Conservation (phyloP, 2,329 filamentous ascomycete species). For the Fonsecaea erecta region DNA sequence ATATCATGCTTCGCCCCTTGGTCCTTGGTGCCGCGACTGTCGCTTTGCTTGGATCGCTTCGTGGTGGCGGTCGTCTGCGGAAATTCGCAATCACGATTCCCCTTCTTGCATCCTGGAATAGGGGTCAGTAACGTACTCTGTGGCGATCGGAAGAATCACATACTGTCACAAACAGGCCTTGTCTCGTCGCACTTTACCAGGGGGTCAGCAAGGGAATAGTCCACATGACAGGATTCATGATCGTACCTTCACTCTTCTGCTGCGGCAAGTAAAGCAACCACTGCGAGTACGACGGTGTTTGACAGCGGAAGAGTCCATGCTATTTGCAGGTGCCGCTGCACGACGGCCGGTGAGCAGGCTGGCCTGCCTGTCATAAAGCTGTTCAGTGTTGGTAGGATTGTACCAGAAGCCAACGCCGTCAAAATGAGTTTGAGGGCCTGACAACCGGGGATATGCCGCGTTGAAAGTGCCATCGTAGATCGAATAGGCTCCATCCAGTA, state of each 20-base stretch:
- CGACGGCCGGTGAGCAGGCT: slow-evolving; percentile 39
- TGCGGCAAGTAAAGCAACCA: slow-evolving; percentile 90
- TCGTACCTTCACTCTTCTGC: slow-evolving; percentile 76
- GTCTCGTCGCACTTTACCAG: slow-evolving; percentile 81
- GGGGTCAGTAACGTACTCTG: slow-evolving; percentile 19
- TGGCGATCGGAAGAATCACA: slow-evolving; percentile 39
- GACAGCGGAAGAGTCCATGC: slow-evolving; percentile 59
- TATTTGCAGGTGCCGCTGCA: slow-evolving; percentile 20
- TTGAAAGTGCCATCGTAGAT: slow-evolving; percentile 40
- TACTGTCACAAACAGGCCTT: slow-evolving; percentile 80
- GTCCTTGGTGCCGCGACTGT: slow-evolving; percentile 27
- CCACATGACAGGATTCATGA: background rate
- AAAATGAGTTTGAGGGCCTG: slow-evolving; percentile 42
- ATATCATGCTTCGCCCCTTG: slow-evolving; percentile 30
- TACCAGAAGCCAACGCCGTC: slow-evolving; percentile 53
- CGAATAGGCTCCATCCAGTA: slow-evolving; percentile 31
- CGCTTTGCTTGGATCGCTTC: slow-evolving; percentile 46
- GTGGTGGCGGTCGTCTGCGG: slow-evolving; percentile 68
- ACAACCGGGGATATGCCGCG: slow-evolving; percentile 29
- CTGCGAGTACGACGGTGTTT: slow-evolving; percentile 93
- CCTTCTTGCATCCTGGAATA: slow-evolving; percentile 79
- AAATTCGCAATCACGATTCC: slow-evolving; percentile 86
- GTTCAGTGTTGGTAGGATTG: slow-evolving; percentile 41
- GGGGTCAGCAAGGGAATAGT: background rate
- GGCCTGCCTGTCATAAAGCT: slow-evolving; percentile 41